Conservation (phyloP, 2,329 filamentous ascomycete species). For the Pyrenophora seminiperda region DNA sequence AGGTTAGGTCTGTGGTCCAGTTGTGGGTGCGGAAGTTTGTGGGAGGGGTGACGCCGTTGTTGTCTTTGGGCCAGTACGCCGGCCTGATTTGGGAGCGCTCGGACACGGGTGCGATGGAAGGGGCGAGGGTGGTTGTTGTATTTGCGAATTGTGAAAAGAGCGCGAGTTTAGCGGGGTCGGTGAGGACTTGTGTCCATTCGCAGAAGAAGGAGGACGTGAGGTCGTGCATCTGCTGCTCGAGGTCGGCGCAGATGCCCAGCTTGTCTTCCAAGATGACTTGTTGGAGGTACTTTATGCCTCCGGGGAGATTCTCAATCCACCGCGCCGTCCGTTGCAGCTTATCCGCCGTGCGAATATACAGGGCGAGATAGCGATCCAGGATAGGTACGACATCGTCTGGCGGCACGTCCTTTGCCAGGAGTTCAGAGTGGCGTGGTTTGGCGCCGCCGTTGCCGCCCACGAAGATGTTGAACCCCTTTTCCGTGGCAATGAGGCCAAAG, state of each 20-base stretch:
- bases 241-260: constrained; percentile 80
- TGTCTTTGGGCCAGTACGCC: constrained; percentile 75
- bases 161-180: constrained; percentile 68
- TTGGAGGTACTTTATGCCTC: constrained; percentile 80
- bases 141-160: constrained; percentile 82
- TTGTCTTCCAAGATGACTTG: constrained; percentile 85
- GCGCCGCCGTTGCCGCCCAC: constrained; percentile 89
- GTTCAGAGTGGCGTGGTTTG: constrained; percentile 78
- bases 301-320: constrained; percentile 84
- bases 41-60: no score
- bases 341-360: constrained; percentile 92
- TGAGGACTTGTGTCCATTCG: constrained; percentile 86
- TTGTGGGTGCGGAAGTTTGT: constrained; percentile 72
- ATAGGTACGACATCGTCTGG: constrained; percentile 82
- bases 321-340: constrained; percentile 86
- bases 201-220: constrained; percentile 85
- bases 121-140: constrained; percentile 68
- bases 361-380: constrained; percentile 86
- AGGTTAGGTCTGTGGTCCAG: constrained; percentile 71
- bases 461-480: constrained; percentile 93
- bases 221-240: constrained; percentile 86
- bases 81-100: constrained; percentile 78
- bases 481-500: constrained; percentile 88
- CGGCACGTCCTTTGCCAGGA: constrained; percentile 84
- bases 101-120: constrained; percentile 70